These are phyloP conservation scores for Leersia perrieri DNA, from an alignment of 176 grass and related monocot genomes.

Conservation along the genomic window DNA sequence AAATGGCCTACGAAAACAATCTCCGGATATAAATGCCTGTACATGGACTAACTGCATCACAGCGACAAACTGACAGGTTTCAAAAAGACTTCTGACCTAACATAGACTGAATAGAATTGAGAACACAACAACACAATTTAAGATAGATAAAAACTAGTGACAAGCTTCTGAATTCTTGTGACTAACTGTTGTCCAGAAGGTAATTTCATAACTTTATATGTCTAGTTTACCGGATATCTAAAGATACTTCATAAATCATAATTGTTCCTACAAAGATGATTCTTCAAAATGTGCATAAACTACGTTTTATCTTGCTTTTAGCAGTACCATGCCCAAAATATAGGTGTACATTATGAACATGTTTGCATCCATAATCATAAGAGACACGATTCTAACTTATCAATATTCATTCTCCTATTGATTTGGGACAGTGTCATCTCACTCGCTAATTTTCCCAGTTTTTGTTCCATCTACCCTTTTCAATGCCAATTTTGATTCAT, in stretches of 20 bases:
- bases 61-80: background rate
- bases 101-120: background rate
- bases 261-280: background rate
- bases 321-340: background rate
- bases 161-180: background rate
- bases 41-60: background rate
- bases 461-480: background rate
- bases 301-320: background rate
- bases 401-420: background rate
- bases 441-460: background rate
- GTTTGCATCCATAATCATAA: background rate
- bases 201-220: background rate
- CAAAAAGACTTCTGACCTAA: background rate
- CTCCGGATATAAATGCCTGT: background rate
- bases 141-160: background rate
- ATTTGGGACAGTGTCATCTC: background rate
- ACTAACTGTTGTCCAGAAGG: background rate
- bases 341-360: background rate
- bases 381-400: background rate
- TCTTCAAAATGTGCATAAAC: background rate
- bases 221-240: background rate
- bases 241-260: background rate
- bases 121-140: background rate
- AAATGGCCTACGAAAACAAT: background rate
- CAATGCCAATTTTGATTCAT: background rate